A percentile compares a stretch with the other conserved stretches of the same genome.
These are phyloP conservation scores for Brassica incana DNA, from an alignment of 345 rosid genomes.

Conservation along the genomic window DNA sequence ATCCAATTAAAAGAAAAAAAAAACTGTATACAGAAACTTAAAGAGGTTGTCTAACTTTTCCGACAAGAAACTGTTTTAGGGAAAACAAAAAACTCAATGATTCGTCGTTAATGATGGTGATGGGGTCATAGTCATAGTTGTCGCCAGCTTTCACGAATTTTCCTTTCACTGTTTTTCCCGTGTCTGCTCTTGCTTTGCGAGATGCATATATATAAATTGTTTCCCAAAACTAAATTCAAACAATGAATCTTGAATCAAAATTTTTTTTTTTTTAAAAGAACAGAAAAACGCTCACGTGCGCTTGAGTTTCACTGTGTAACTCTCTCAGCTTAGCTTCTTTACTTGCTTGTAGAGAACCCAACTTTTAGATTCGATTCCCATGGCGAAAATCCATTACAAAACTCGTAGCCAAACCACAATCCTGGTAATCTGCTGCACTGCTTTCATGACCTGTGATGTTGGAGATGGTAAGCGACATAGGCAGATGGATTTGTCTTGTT, in stretches of 20 bases:
- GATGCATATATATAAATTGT: constrained; percentile 87
- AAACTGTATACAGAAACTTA: constrained; percentile 9
- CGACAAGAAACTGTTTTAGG: constrained; percentile 25
- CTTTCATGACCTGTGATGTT: constrained; percentile 58
- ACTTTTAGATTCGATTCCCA: constrained; percentile 75
- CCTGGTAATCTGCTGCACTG: constrained; percentile 30
- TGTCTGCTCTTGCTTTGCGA: constrained; percentile 90
- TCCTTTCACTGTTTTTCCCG: constrained; percentile 87
- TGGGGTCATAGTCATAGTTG: constrained; percentile 75
- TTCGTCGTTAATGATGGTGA: constrained; percentile 21
- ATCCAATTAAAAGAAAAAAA: background rate
- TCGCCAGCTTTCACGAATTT: constrained; percentile 94
- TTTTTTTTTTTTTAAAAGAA: background rate
- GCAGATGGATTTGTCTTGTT: background rate
- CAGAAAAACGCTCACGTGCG: constrained; percentile 48
- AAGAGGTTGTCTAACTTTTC: constrained; percentile 1
- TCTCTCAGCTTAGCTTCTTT: constrained; percentile 73
- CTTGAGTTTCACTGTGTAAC: constrained; percentile 80
- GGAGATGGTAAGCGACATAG: constrained; percentile 56
- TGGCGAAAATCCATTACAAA: constrained; percentile 51
- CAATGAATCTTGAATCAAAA: background rate
- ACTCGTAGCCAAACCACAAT: constrained; percentile 48
- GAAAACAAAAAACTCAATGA: background rate
- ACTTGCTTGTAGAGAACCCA: constrained; percentile 64
- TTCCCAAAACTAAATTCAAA: constrained; percentile 60